These are phyloP conservation scores for Lipomyces sp. DNA, from an alignment of 805 yeast species.

Conservation along the genomic window DNA sequence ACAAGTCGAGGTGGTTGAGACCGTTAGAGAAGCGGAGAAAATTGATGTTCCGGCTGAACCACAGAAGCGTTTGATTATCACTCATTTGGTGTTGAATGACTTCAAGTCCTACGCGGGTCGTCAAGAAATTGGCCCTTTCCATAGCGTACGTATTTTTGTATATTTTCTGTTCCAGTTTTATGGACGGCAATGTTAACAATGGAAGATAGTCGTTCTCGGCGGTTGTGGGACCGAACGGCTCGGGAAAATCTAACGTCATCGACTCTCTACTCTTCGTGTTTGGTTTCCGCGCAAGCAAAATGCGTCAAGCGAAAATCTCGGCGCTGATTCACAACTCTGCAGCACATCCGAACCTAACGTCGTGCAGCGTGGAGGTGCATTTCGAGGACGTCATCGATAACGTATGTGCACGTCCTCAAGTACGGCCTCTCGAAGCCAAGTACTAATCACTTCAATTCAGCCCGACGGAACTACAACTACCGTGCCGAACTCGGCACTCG, in stretches of 20 bases:
- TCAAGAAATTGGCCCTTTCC: constrained; percentile 92
- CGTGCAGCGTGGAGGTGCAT: constrained; percentile 88
- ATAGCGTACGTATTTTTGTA: constrained; percentile 39
- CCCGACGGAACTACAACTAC: constrained; percentile 45
- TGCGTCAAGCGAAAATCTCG: constrained; percentile 93
- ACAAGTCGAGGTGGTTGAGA: not conserved
- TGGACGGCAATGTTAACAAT: not conserved
- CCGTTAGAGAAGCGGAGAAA: not conserved
- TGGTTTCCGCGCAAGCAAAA: constrained; percentile 93
- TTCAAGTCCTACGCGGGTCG: constrained; percentile 95
- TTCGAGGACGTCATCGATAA: constrained; percentile 71
- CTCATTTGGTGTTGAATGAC: constrained; percentile 68
- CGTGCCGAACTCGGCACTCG: constrained; percentile 55
- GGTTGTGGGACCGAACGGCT: constrained; percentile 97
- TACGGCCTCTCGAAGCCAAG: not conserved
- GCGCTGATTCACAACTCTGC: constrained; percentile 92
- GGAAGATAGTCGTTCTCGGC: constrained; percentile 76
- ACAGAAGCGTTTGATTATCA: constrained; percentile 62
- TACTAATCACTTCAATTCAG: constrained; percentile 28
- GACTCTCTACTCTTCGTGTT: constrained; percentile 94
- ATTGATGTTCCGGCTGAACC: constrained; percentile 5
- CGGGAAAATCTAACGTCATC: constrained; percentile 96
- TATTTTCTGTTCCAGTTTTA: not conserved
- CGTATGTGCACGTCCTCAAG: constrained; percentile 7
- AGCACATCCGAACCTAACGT: constrained; percentile 57